phyloP scores from a whole-genome alignment of 306 rosid genomes.

The Potentilla sterilis region DNA sequence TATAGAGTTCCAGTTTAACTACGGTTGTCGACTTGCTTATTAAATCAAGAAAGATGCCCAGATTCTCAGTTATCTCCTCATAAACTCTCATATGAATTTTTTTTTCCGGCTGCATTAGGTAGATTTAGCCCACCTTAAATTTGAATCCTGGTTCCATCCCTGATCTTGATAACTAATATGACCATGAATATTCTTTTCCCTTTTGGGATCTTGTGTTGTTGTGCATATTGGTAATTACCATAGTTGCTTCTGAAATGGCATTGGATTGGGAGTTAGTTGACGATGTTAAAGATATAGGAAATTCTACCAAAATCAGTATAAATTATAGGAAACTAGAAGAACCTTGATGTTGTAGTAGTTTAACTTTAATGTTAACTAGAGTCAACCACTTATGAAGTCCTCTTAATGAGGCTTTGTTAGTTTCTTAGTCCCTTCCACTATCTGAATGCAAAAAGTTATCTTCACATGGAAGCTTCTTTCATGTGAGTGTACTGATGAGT shows the following conservation, averaged over 20 bases:
- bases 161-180: neutral
- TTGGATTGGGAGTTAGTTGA: neutral
- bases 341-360: neutral
- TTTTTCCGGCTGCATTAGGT: too few relatives aligned
- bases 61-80: too few relatives aligned
- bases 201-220: neutral
- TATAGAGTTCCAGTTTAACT: too few relatives aligned
- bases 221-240: neutral
- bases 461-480: neutral
- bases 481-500: neutral
- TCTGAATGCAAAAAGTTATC: neutral
- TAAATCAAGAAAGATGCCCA: too few relatives aligned
- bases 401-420: neutral
- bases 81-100: too few relatives aligned
- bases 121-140: too few relatives aligned
- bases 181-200: neutral
- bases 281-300: neutral
- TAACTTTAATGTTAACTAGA: neutral
- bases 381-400: neutral
- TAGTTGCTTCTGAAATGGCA: neutral
- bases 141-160: too few relatives aligned
- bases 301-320: neutral
- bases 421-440: neutral
- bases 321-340: neutral
- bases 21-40: too few relatives aligned